Evolutionary conservation across 371 early-diverging fungal species (phyloP).

Genomic region (Apophysomyces trapeziformis): DNA sequence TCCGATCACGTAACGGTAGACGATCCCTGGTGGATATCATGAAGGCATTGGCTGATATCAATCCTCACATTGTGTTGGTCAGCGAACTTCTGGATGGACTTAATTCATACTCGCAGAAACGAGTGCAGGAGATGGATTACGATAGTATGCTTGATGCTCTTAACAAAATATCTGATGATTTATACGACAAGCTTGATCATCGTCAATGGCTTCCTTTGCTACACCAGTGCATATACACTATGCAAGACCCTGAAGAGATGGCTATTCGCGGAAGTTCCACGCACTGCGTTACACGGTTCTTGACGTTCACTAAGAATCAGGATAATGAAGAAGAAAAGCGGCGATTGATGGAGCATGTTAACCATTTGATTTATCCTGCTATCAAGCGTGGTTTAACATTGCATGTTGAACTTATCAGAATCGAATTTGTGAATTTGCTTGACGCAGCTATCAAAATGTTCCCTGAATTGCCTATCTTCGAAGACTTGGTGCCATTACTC

Average conservation of each 20-base stretch:
- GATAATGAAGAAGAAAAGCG: slow-evolving; percentile 46
- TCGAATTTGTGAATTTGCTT: slow-evolving; percentile 72
- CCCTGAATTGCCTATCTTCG: slow-evolving; percentile 61
- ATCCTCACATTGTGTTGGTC: slow-evolving; percentile 57
- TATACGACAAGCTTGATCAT: slow-evolving; percentile 61
- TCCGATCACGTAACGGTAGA: slow-evolving; percentile 64
- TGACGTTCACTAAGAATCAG: slow-evolving; percentile 43
- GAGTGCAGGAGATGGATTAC: slow-evolving; percentile 91
- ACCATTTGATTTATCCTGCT: slow-evolving; percentile 72
- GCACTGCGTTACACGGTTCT: slow-evolving; percentile 71
- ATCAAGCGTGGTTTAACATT: slow-evolving; percentile 75
- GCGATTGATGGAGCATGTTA: slow-evolving; percentile 54
- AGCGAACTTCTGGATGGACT: slow-evolving; percentile 68
- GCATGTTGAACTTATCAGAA: slow-evolving; percentile 66
- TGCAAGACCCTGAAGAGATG: slow-evolving; percentile 86
- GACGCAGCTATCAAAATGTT: slow-evolving; percentile 67
- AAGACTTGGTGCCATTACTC: slow-evolving; percentile 69
- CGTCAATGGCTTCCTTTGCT: slow-evolving; percentile 91
- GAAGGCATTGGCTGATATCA: slow-evolving; percentile 64
- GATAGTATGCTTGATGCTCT: slow-evolving; percentile 83
- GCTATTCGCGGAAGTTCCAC: slow-evolving; percentile 86
- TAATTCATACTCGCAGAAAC: slow-evolving; percentile 74
- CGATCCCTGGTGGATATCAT: slow-evolving; percentile 66
- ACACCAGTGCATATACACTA: slow-evolving; percentile 80
- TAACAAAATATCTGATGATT: slow-evolving; percentile 67